Conservation (phyloP, 2,329 filamentous ascomycete species). For the Fusarium coffeatum region DNA sequence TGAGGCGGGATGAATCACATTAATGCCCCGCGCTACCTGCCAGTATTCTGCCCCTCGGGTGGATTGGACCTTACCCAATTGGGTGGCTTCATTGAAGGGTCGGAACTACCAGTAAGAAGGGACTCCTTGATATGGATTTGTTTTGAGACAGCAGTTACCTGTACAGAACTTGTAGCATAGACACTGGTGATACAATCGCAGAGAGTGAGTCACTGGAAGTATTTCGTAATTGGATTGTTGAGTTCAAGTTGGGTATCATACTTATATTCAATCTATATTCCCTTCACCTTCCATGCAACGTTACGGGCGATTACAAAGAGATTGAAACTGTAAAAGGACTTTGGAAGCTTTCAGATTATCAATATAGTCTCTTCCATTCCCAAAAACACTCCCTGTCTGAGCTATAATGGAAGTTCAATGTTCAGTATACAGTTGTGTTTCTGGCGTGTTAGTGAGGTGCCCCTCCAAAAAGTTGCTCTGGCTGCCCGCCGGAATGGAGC, state of each 20-base stretch:
- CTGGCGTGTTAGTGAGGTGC: not conserved
- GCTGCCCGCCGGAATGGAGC: constrained; percentile 11
- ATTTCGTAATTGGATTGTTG: not conserved
- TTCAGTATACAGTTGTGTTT: not conserved
- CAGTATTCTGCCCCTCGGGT: constrained; percentile 4
- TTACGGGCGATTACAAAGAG: no score
- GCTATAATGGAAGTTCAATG: not conserved
- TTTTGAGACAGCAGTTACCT: not conserved
- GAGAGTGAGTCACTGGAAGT: not conserved
- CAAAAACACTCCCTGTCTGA: not conserved
- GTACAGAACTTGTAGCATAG: not conserved
- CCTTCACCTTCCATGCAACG: not conserved
- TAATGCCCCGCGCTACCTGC: not conserved
- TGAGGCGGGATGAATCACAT: constrained; percentile 1
- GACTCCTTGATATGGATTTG: not conserved
- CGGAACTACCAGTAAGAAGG: not conserved
- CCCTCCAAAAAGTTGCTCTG: constrained; percentile 18
- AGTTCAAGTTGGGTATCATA: not conserved
- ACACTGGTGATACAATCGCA: not conserved
- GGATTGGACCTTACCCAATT: constrained; percentile 5
- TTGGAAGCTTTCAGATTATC: not conserved
- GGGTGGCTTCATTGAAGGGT: not conserved
- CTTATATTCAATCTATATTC: not conserved
- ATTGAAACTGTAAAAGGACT: not conserved
- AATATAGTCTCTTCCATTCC: fast-evolving